Evolutionary conservation across 768 basidiomycete genomes (phyloP).

Genomic region (Boletus eberwhitei): DNA sequence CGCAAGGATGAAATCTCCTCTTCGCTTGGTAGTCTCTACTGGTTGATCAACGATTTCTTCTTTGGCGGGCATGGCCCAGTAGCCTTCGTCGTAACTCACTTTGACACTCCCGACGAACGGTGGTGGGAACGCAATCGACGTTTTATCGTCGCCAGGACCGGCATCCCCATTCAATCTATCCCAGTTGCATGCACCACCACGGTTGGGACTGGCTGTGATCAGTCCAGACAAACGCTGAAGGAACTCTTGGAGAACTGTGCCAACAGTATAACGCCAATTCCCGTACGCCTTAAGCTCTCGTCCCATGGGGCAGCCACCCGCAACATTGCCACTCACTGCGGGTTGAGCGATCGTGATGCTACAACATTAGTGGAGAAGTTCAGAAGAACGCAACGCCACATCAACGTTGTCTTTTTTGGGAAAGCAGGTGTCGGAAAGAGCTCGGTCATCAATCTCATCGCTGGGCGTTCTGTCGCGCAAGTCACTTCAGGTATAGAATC

Average conservation of each 20-base stretch:
- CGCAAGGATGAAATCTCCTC: constrained; percentile 28
- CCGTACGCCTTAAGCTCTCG: too few relatives aligned
- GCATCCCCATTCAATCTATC: too few relatives aligned
- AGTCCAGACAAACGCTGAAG: too few relatives aligned
- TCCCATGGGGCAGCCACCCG: too few relatives aligned
- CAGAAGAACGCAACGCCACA: neutral
- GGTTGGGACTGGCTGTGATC: too few relatives aligned
- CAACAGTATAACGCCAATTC: too few relatives aligned
- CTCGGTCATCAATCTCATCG: constrained; percentile 19
- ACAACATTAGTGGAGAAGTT: too few relatives aligned
- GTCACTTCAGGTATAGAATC: neutral
- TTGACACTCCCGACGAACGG: constrained; percentile 24
- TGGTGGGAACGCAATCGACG: constrained; percentile 34
- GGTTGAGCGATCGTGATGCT: too few relatives aligned
- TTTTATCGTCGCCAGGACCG: too few relatives aligned
- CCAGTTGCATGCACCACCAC: too few relatives aligned
- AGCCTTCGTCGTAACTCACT: constrained; percentile 33
- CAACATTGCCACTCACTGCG: too few relatives aligned
- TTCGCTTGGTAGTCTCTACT: constrained; percentile 29
- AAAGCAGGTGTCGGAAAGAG: constrained; percentile 29
- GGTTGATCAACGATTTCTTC: constrained; percentile 33
- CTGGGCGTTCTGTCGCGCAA: neutral
- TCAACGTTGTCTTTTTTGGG: constrained; percentile 27
- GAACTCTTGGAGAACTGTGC: neutral
- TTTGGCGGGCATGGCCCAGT: constrained; percentile 32